Evolutionary conservation across 2,329 filamentous ascomycete species (phyloP).

Genomic region (Alternaria solani): DNA sequence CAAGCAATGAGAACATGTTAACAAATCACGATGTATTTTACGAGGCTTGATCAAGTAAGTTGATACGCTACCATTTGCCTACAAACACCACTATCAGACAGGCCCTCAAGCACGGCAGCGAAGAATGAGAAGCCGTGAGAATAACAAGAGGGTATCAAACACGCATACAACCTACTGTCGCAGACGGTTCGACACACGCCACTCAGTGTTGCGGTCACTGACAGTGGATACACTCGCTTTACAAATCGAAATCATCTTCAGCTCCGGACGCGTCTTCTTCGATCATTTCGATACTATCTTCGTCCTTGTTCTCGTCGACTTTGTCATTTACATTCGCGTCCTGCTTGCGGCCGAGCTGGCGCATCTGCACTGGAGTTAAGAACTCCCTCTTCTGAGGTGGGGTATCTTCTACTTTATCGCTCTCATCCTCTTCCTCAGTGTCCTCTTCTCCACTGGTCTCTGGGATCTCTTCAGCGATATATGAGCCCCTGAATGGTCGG

Average conservation of each 20-base stretch:
- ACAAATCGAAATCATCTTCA: neutral
- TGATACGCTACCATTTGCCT: neutral
- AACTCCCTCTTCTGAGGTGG: neutral
- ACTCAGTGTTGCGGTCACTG: neutral
- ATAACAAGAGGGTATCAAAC: neutral
- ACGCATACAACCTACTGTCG: neutral
- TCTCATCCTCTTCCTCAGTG: neutral
- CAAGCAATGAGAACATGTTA: neutral
- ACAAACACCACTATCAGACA: neutral
- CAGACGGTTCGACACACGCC: neutral
- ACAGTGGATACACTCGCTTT: neutral
- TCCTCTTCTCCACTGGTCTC: constrained; percentile 4
- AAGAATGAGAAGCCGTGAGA: neutral
- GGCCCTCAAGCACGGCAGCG: neutral
- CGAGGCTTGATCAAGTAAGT: neutral
- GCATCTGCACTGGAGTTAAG: neutral
- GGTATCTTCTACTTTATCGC: neutral
- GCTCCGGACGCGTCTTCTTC: neutral
- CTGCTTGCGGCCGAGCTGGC: neutral
- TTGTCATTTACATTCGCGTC: neutral
- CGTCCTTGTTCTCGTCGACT: neutral
- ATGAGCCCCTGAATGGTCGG: neutral
- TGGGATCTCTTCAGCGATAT: neutral
- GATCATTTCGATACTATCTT: neutral
- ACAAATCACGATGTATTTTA: neutral